Evolutionary conservation across 768 basidiomycete genomes (phyloP).

Genomic region (Sutorius australiensis): DNA sequence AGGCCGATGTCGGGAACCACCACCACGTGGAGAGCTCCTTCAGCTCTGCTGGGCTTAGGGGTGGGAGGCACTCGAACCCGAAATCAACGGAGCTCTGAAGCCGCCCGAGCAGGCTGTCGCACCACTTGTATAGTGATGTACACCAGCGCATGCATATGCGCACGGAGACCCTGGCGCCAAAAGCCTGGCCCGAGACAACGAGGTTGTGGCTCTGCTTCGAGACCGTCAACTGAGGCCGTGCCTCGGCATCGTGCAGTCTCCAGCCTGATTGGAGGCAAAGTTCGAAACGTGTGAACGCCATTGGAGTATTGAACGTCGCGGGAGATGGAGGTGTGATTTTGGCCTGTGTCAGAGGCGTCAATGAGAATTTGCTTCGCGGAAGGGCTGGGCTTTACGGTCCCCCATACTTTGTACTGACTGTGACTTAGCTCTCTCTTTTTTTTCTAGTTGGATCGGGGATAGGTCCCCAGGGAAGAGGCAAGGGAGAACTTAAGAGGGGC

Average conservation of each 20-base stretch:
- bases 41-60: background rate
- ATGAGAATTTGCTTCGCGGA: background rate
- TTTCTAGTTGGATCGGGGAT: background rate
- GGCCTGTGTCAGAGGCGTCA: conserved; percentile 4
- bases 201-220: conserved; percentile 22
- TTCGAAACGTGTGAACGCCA: conserved; percentile 26
- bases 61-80: background rate
- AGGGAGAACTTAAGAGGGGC: conserved; percentile 5
- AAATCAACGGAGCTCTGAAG: background rate
- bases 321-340: background rate
- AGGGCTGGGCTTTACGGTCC: background rate
- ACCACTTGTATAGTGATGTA: conserved; percentile 20
- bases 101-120: conserved; percentile 1
- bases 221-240: conserved; percentile 21
- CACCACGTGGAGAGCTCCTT: conserved; percentile 7
- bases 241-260: conserved; percentile 18
- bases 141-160: conserved; percentile 22
- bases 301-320: background rate
- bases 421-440: background rate
- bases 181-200: conserved; percentile 24
- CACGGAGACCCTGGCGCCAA: conserved; percentile 22
- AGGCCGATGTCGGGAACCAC: background rate
- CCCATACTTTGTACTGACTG: background rate
- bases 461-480: background rate
- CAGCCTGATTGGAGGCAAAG: conserved; percentile 17